Evolutionary conservation across 768 basidiomycete genomes (phyloP).

Genomic region (Hemileccinum rubropunctum): DNA sequence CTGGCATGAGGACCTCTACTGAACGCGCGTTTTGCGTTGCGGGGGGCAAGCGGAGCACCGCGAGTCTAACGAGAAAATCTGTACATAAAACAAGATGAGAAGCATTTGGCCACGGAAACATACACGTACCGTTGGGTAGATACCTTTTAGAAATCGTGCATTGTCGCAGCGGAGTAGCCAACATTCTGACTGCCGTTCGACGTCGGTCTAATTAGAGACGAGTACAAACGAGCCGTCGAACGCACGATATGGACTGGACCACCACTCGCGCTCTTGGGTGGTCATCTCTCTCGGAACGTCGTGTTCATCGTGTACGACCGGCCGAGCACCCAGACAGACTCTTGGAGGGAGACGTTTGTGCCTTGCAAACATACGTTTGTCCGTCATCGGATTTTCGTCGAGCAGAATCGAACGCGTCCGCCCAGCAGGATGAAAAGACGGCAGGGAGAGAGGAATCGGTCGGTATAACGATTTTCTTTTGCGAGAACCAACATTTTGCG

Average conservation of each 20-base stretch:
- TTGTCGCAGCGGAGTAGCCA: slow-evolving; percentile 58
- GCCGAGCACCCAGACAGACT: slow-evolving; percentile 32
- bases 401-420: slow-evolving; percentile 61
- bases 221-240: slow-evolving; percentile 2
- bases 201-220: not conserved
- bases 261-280: slow-evolving; percentile 58
- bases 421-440: slow-evolving; percentile 45
- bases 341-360: slow-evolving; percentile 61
- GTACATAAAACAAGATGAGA: not conserved
- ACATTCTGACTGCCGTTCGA: slow-evolving; percentile 59
- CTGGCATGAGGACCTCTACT: slow-evolving; percentile 39
- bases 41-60: slow-evolving; percentile 47
- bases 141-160: slow-evolving; percentile 49
- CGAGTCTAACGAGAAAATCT: slow-evolving; percentile 71
- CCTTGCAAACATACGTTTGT: slow-evolving; percentile 44
- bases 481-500: slow-evolving; percentile 8
- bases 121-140: slow-evolving; percentile 54
- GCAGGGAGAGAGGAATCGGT: slow-evolving; percentile 32
- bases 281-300: slow-evolving; percentile 59
- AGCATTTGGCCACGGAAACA: not conserved
- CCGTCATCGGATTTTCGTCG: slow-evolving; percentile 54
- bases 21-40: slow-evolving; percentile 27
- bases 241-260: slow-evolving; percentile 75
- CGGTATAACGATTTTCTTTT: slow-evolving; percentile 34
- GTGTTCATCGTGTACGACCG: slow-evolving; percentile 19